These are phyloP conservation scores for Diplosphaera chodatii DNA, from an alignment of 139 green algal genomes.

Conservation along the genomic window DNA sequence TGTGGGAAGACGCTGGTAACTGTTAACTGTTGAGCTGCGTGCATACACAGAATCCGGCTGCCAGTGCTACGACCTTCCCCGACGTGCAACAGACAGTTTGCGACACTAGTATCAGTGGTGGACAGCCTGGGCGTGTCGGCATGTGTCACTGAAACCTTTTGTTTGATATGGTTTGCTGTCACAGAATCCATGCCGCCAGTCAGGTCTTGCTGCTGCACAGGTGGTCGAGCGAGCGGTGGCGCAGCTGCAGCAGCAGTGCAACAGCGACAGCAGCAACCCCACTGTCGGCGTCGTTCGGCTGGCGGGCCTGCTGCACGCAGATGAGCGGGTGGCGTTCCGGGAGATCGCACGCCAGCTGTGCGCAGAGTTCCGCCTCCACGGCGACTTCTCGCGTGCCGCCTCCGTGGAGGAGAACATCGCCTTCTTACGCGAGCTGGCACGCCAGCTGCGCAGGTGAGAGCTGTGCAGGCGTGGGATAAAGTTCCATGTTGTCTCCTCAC, in stretches of 20 bases:
- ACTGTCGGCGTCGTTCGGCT: conserved; percentile 66
- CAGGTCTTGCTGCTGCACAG: conserved; percentile 23
- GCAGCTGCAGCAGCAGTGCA: conserved; percentile 21
- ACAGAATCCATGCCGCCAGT: no score
- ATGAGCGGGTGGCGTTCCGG: conserved; percentile 64
- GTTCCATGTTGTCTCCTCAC: no score
- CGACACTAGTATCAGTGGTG: no score
- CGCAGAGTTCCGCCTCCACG: conserved; percentile 4
- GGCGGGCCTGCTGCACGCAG: conserved; percentile 54
- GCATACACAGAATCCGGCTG: no score
- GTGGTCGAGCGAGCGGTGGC: conserved; percentile 43
- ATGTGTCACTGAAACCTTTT: no score
- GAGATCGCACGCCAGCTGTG: conserved; percentile 73
- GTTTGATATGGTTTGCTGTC: no score
- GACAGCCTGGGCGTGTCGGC: no score
- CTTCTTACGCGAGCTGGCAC: conserved; percentile 66
- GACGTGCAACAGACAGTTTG: no score
- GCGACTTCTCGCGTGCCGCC: conserved; percentile 34
- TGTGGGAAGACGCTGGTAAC: conserved; percentile 47
- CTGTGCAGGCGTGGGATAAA: no score
- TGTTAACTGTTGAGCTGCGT: no score
- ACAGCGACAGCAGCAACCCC: conserved; percentile 21
- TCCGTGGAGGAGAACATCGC: conserved; percentile 69
- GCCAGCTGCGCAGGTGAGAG: conserved; percentile 41
- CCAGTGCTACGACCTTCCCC: no score